Conservation (phyloP, 1,284 basidiomycete genomes). For the Rhodotorula sp. region DNA sequence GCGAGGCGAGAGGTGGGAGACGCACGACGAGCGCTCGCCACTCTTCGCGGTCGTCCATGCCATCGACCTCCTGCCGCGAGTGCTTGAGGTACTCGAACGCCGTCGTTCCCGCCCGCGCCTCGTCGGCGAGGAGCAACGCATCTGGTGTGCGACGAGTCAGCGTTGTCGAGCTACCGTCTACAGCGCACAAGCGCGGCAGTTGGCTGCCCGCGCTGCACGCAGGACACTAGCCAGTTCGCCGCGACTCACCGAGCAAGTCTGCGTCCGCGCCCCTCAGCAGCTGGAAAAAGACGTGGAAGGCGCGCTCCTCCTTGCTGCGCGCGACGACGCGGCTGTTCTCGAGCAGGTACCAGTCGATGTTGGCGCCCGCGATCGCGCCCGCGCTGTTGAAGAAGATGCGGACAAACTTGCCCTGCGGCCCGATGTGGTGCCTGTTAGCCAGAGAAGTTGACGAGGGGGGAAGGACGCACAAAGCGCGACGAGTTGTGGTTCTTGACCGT, state of each 20-base stretch:
- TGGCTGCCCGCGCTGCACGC: neutral
- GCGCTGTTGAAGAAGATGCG: constrained; percentile 91
- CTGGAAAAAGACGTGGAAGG: constrained; percentile 98
- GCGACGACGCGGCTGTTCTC: constrained; percentile 95
- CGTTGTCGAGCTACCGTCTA: no score
- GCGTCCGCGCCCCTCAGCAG: constrained; percentile 57
- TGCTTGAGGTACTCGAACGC: constrained; percentile 90
- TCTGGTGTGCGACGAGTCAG: constrained; percentile 55
- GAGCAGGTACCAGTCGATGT: constrained; percentile 98
- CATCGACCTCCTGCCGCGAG: constrained; percentile 86
- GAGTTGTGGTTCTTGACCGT: constrained; percentile 99
- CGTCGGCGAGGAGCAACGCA: constrained; percentile 63
- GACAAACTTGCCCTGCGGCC: constrained; percentile 81
- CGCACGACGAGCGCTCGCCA: constrained; percentile 76
- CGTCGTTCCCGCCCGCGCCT: constrained; percentile 61
- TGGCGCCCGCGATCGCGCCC: constrained; percentile 95
- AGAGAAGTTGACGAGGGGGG: neutral
- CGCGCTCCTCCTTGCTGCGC: constrained; percentile 83
- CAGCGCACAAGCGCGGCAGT: constrained; percentile 2
- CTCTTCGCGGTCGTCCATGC: constrained; percentile 88
- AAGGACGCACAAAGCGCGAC: constrained; percentile 70
- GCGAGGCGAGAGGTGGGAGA: constrained; percentile 1
- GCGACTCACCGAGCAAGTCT: constrained; percentile 17
- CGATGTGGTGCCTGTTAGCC: neutral
- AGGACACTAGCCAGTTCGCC: no score